Evolutionary conservation across 805 yeast genomes (phyloP).

Genomic region (Ogataea naganishii): DNA sequence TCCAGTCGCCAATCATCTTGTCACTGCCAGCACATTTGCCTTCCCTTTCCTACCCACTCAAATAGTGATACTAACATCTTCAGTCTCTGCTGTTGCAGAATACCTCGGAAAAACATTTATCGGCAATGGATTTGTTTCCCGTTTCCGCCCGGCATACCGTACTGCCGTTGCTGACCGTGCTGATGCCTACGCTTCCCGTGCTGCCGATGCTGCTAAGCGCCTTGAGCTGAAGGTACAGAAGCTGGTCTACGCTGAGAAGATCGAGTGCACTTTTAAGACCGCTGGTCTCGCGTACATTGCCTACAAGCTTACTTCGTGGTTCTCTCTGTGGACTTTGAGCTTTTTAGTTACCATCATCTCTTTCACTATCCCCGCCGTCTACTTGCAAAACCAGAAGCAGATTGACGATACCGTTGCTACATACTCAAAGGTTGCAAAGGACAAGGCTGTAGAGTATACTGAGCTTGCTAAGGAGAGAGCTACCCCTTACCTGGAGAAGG

Average conservation of each 20-base stretch:
- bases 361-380: conserved; percentile 71
- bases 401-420: conserved; percentile 57
- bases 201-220: conserved; percentile 31
- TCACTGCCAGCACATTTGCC: too few species aligned
- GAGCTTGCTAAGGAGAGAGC: conserved; percentile 31
- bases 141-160: conserved; percentile 54
- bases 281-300: conserved; percentile 57
- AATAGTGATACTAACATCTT: background rate
- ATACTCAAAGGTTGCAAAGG: conserved; percentile 36
- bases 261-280: conserved; percentile 65
- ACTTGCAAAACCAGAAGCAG: conserved; percentile 66
- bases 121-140: conserved; percentile 75
- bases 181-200: conserved; percentile 24
- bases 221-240: conserved; percentile 47
- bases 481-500: conserved; percentile 50
- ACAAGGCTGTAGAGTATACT: conserved; percentile 37
- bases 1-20: too few species aligned
- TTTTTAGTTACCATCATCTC: conserved; percentile 48
- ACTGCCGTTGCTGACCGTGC: conserved; percentile 21
- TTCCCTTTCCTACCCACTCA: background rate
- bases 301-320: conserved; percentile 66
- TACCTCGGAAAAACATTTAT: conserved; percentile 62
- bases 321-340: conserved; percentile 63
- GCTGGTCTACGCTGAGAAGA: conserved; percentile 57
- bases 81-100: conserved; percentile 67